Conservation (phyloP, 257 asterid species). For the Ilex asprella region DNA sequence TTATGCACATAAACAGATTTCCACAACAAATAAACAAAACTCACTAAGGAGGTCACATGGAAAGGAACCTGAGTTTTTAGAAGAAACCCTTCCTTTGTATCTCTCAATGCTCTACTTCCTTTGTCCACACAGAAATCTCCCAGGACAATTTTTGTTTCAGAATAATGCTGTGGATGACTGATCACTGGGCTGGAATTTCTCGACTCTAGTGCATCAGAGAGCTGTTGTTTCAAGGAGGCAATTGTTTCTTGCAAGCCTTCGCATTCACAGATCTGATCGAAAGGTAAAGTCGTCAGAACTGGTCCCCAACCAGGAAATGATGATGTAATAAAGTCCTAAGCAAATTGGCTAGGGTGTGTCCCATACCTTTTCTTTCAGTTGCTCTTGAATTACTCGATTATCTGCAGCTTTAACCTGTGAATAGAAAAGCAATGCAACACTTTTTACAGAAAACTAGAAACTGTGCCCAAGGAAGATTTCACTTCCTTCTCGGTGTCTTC, state of each 20-base stretch:
- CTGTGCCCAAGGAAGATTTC: too few relatives aligned
- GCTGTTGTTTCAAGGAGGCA: constrained; percentile 57
- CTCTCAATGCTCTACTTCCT: constrained; percentile 30
- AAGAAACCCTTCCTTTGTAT: constrained; percentile 43
- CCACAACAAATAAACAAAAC: constrained; percentile 1
- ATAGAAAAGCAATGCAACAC: constrained; percentile 14
- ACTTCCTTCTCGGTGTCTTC: too few relatives aligned
- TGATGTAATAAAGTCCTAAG: constrained; percentile 5
- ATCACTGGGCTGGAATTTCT: constrained; percentile 30
- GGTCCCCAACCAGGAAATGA: neutral
- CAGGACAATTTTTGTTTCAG: constrained; percentile 32
- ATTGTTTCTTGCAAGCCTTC: constrained; percentile 64
- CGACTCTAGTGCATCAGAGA: constrained; percentile 45
- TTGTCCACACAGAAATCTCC: constrained; percentile 31
- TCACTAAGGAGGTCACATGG: constrained; percentile 13
- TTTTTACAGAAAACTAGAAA: constrained; percentile 2
- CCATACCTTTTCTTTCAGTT: constrained; percentile 79
- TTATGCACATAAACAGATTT: neutral
- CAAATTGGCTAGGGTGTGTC: constrained; percentile 20
- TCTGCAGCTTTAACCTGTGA: constrained; percentile 92
- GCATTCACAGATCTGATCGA: constrained; percentile 62
- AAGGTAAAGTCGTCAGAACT: neutral
- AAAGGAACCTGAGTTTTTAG: constrained; percentile 58
- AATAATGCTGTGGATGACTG: constrained; percentile 33
- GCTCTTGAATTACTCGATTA: constrained; percentile 89